Percentiles rank a stretch among this genome's conserved stretches.
Evolutionary conservation across 805 yeast species (phyloP).

Genomic region (Soucietia sequanensis): DNA sequence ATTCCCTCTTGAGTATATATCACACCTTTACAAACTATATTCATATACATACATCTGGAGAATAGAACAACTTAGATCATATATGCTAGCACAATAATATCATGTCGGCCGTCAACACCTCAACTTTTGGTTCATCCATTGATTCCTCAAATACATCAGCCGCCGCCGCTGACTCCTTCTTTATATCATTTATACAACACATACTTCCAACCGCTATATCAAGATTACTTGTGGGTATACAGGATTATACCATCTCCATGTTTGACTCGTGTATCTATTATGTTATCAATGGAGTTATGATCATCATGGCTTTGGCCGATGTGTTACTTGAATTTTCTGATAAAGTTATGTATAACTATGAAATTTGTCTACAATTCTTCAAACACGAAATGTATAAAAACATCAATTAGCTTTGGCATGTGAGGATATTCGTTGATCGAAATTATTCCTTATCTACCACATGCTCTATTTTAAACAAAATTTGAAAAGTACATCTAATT

Average conservation of each 20-base stretch:
- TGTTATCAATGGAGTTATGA: conserved; percentile 10
- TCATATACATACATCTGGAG: too few relatives aligned
- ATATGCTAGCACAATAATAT: too few relatives aligned
- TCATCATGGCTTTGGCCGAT: conserved; percentile 13
- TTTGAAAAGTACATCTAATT: too few relatives aligned
- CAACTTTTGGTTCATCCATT: neutral
- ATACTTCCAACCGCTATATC: conserved; percentile 4
- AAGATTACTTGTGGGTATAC: conserved; percentile 1
- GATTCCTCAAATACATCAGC: neutral
- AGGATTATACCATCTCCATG: neutral
- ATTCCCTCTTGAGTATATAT: too few relatives aligned
- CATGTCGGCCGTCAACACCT: conserved; percentile 3
- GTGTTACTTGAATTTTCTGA: conserved; percentile 14
- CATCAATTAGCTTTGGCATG: conserved; percentile 17
- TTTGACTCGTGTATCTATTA: conserved; percentile 12
- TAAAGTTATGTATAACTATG: conserved; percentile 15
- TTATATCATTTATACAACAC: neutral
- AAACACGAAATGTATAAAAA: conserved; percentile 23
- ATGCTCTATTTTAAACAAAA: too few relatives aligned
- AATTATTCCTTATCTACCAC: too few relatives aligned
- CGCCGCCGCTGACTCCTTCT: too few relatives aligned
- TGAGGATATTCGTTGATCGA: too few relatives aligned
- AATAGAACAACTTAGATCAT: too few relatives aligned
- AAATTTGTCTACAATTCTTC: conserved; percentile 14
- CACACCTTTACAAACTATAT: too few relatives aligned